phyloP scores from a whole-genome alignment of 1,139 yeast genomes.

The Saccharomycopsis hybrid region DNA sequence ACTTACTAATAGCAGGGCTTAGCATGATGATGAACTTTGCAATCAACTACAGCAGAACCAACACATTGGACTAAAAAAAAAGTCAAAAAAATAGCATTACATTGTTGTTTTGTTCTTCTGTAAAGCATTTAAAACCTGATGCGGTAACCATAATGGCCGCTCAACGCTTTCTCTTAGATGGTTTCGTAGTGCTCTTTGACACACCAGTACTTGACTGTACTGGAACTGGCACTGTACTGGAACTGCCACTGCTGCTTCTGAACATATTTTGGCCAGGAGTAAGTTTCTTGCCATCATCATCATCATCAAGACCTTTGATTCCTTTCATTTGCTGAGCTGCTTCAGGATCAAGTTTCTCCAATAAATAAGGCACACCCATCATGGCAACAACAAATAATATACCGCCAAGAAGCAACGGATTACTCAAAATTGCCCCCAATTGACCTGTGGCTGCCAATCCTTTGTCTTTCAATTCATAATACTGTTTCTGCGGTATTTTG shows the following conservation, averaged over 20 bases:
- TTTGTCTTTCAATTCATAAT: constrained; percentile 18
- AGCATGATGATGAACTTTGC: too few species aligned
- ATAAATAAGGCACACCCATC: constrained; percentile 9
- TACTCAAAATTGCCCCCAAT: constrained; percentile 16
- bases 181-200: background rate
- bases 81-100: too few species aligned
- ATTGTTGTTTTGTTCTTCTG: too few species aligned
- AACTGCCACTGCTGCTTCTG: background rate
- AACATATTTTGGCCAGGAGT: background rate
- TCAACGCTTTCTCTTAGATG: background rate
- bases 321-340: constrained; percentile 15
- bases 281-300: background rate
- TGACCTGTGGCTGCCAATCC: constrained; percentile 21
- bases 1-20: too few species aligned
- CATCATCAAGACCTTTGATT: background rate
- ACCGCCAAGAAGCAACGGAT: constrained; percentile 17
- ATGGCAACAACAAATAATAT: constrained; percentile 8
- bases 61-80: too few species aligned
- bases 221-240: too few species aligned
- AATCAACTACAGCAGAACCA: too few species aligned
- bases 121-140: too few species aligned
- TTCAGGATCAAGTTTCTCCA: constrained; percentile 20
- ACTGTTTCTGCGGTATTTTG: constrained; percentile 9
- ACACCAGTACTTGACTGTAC: too few species aligned
- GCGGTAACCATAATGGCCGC: too few species aligned